Base-by-base conservation (phyloP, 2,329 filamentous ascomycete species). In the Cryphonectria parasitica region DNA sequence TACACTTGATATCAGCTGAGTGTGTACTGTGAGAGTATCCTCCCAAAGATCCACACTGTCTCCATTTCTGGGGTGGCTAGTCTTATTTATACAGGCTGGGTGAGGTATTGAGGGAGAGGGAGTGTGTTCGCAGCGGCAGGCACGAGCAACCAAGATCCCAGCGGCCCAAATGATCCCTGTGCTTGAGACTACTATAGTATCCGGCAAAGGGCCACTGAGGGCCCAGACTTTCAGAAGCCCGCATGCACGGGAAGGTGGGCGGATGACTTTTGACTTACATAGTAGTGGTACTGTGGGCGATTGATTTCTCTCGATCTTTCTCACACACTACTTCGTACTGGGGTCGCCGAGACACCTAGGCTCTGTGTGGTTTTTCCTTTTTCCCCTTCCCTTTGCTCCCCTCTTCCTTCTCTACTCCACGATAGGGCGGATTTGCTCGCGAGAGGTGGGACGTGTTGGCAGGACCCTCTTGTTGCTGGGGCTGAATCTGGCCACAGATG, bases 51-150 rank as follows among this genome's bases (percentile, higher is more conserved):
- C 70, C 70, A 71, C 70, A 49, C n/a, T 28, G 63, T 41, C 58
- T 61, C 71, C 66, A 70, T 72, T 71, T 66, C 64, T 69, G 71
- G 69, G 62, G 62, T 64, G 62, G 62, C 62, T 49, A 64, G 39
- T 64, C 62, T 64, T 64, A 64, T 64, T 49, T 64, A 64, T 64
- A 64, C 62, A 64, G 62, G 43, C 62, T 64, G 39, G 43, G 41
- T 49, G 41, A 39, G 43, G 49, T 64, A 31, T 64, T 52, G 62
- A 34, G 62, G 39, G n/a, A 63, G 61, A 41, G 66, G 15, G 65
- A 13, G 45, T 17, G 13, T 6, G n/a, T 58, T 62, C n/a, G n/a
- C 10, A 61, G 54, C 34, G 66, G 36, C 56, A 49, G 58, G 58
- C 54, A 25, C 34, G 15, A 63, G 39, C 10, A 68, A 34, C 25